Evolutionary conservation across 139 green algal genomes (phyloP).

Genomic region (Asterochloris sp.): DNA sequence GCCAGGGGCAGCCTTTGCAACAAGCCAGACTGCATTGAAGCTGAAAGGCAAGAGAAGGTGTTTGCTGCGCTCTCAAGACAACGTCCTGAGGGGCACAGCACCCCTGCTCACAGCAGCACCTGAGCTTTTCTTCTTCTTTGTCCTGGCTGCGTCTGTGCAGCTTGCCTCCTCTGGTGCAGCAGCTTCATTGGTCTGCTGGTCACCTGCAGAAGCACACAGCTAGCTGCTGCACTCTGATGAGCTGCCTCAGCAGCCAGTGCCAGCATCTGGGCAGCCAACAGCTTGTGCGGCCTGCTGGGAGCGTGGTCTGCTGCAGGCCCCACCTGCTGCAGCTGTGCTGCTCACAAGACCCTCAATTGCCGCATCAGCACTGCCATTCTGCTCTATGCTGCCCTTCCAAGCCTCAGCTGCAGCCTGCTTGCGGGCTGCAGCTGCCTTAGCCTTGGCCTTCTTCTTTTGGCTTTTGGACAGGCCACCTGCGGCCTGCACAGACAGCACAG

Average conservation of each 20-base stretch:
- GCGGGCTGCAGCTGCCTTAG: constrained; percentile 42
- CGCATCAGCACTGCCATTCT: not conserved
- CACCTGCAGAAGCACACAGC: constrained; percentile 13
- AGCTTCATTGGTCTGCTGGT: constrained; percentile 21
- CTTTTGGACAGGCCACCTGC: constrained; percentile 41
- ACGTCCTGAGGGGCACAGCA: no score
- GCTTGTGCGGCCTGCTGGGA: not conserved
- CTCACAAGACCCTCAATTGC: not conserved
- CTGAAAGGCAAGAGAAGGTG: not conserved
- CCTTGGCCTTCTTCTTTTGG: constrained; percentile 57
- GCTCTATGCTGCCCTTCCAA: not conserved
- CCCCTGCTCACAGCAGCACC: not conserved
- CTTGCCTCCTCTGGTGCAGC: constrained; percentile 44
- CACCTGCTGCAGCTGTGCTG: no score
- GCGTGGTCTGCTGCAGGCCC: no score
- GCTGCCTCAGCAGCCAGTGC: no score
- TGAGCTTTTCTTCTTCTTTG: constrained; percentile 35
- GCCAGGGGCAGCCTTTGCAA: no score
- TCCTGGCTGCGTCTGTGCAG: constrained; percentile 10
- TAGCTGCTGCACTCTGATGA: no score
- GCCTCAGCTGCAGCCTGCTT: constrained; percentile 19
- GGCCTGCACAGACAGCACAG: not conserved
- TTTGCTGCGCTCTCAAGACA: not conserved
- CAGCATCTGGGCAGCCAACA: not conserved
- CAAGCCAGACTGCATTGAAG: not conserved